Evolutionary conservation across 1,284 basidiomycete genomes (phyloP).

Genomic region (Tausonia pullulans): DNA sequence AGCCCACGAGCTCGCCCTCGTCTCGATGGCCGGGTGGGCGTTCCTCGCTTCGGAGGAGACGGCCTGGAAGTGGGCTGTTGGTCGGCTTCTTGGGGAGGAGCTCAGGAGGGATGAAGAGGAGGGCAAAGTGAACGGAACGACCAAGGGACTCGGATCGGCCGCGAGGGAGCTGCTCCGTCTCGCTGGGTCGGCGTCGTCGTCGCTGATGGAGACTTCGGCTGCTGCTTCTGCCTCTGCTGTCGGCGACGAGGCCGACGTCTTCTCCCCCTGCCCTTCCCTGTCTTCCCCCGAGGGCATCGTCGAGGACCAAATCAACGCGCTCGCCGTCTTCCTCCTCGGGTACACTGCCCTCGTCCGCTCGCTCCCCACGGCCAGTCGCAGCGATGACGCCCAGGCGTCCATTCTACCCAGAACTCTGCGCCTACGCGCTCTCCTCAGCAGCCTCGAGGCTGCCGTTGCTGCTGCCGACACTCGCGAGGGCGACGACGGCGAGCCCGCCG

Average conservation of each 20-base stretch:
- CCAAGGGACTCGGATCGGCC: too few relatives aligned
- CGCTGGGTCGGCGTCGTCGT: not conserved
- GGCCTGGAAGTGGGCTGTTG: not conserved
- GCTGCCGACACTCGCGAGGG: not conserved
- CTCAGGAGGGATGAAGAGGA: not conserved
- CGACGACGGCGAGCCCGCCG: not conserved
- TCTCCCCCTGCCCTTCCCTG: too few relatives aligned
- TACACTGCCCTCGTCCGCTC: not conserved
- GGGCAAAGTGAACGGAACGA: too few relatives aligned
- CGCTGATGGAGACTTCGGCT: not conserved
- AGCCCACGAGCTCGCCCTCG: not conserved
- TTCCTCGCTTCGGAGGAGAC: not conserved
- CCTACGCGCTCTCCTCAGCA: not conserved
- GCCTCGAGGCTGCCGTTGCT: too few relatives aligned
- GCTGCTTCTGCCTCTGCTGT: too few relatives aligned
- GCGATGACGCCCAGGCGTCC: not conserved
- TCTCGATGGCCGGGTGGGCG: constrained; percentile 4
- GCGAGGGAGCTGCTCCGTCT: too few relatives aligned
- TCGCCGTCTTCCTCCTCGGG: not conserved
- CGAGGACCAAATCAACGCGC: not conserved
- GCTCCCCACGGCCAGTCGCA: not conserved
- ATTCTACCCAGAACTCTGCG: constrained; percentile 4
- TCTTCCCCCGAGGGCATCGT: not conserved
- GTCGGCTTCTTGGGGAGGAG: not conserved
- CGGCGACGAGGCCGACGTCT: too few relatives aligned